Percentiles rank a stretch among this genome's conserved stretches.
Evolutionary conservation across 441 rosid species (phyloP).

Genomic region (Codiaeum variegatum): DNA sequence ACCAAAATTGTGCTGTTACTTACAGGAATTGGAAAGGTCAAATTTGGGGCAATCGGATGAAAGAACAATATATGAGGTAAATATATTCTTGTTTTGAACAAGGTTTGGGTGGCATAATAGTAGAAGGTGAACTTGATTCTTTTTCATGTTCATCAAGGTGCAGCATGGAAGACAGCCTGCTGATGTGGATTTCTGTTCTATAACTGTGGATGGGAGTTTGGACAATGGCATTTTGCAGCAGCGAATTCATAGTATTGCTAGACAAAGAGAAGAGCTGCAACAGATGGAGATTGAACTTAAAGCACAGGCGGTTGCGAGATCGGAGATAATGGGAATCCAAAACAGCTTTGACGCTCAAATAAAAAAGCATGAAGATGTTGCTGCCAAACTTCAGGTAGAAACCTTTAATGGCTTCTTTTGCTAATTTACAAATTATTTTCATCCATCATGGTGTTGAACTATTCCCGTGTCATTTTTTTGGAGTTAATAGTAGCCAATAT

Average conservation of each 20-base stretch:
- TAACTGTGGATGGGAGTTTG: slow-evolving; percentile 50
- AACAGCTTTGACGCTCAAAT: slow-evolving; percentile 56
- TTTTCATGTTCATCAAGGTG: slow-evolving; percentile 41
- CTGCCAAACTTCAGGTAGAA: slow-evolving; percentile 69
- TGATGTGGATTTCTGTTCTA: slow-evolving; percentile 52
- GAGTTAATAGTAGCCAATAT: neutral
- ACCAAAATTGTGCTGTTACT: neutral
- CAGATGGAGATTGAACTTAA: slow-evolving; percentile 74
- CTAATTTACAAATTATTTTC: neutral
- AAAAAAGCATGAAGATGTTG: slow-evolving; percentile 61
- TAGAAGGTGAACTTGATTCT: slow-evolving; percentile 27
- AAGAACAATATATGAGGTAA: slow-evolving; percentile 81
- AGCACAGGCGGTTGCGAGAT: slow-evolving; percentile 63
- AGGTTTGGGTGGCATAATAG: neutral
- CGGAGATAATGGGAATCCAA: slow-evolving; percentile 60
- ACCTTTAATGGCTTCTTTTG: neutral
- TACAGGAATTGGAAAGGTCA: slow-evolving; percentile 57
- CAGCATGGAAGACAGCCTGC: slow-evolving; percentile 76
- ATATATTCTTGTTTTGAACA: slow-evolving; percentile 21
- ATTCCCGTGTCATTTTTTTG: neutral
- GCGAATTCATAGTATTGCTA: slow-evolving; percentile 51
- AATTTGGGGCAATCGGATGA: slow-evolving; percentile 69
- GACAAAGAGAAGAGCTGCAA: slow-evolving; percentile 73
- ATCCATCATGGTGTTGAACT: neutral
- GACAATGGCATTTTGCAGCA: slow-evolving; percentile 63